Evolutionary conservation across 768 basidiomycete genomes (phyloP).

Genomic region (Russula emetica): DNA sequence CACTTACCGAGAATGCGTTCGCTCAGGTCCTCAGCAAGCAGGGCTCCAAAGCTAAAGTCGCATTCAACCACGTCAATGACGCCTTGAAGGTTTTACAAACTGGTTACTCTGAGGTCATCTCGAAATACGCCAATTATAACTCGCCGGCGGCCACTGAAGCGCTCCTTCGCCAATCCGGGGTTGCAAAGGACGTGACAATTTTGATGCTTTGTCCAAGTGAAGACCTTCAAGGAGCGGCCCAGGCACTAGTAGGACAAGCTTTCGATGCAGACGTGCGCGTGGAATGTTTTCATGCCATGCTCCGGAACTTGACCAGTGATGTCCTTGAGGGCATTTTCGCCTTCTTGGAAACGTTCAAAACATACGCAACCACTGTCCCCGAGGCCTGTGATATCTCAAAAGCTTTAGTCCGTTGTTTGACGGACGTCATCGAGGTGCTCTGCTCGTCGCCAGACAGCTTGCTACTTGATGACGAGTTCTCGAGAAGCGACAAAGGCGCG

Average conservation of each 20-base stretch:
- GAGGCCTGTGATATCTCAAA: constrained; percentile 90
- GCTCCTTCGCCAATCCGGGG: constrained; percentile 51
- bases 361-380: constrained; percentile 57
- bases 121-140: constrained; percentile 61
- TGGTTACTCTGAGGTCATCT: constrained; percentile 60
- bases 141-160: constrained; percentile 47
- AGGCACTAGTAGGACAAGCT: constrained; percentile 76
- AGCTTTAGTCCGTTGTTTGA: constrained; percentile 85
- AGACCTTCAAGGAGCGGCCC: constrained; percentile 67
- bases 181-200: constrained; percentile 55
- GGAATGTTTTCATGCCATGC: constrained; percentile 79
- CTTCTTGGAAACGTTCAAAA: constrained; percentile 64
- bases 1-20: constrained; percentile 52
- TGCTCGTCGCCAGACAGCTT: constrained; percentile 71
- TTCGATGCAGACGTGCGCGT: constrained; percentile 86
- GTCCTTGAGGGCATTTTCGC: constrained; percentile 66
- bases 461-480: constrained; percentile 51
- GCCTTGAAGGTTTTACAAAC: constrained; percentile 54
- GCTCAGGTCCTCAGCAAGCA: constrained; percentile 36
- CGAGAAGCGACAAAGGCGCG: constrained; percentile 42
- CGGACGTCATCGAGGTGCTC: constrained; percentile 86
- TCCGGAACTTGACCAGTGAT: constrained; percentile 60
- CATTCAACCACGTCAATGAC: constrained; percentile 57
- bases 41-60: constrained; percentile 29
- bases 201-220: constrained; percentile 82